These are phyloP conservation scores for Naegleria fowleri DNA, from an alignment of 208 protist species.

Conservation along the genomic window DNA sequence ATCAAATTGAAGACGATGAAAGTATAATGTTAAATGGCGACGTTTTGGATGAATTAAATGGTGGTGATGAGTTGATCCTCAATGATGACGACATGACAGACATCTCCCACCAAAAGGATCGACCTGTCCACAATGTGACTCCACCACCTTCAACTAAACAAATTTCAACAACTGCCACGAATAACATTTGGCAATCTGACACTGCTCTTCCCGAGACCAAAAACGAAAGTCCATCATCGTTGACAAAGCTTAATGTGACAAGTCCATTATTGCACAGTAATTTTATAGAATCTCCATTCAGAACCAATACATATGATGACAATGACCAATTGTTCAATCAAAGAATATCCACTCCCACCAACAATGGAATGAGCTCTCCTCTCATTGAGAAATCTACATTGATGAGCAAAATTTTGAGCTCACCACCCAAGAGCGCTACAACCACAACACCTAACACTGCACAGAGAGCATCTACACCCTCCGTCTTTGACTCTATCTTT, in stretches of 20 bases:
- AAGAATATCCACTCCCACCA: not conserved
- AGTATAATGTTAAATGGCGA: not conserved
- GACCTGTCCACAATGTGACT: not conserved
- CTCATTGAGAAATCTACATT: not conserved
- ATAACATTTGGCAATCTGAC: not conserved
- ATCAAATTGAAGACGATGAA: not conserved
- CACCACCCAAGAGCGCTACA: not conserved
- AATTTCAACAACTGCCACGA: not conserved
- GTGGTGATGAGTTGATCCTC: not conserved
- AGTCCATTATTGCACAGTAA: not conserved
- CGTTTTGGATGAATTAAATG: not conserved
- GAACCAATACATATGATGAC: not conserved
- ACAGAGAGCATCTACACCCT: not conserved
- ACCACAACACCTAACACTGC: no score
- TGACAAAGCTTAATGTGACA: not conserved
- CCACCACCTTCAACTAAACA: not conserved
- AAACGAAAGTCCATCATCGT: not conserved
- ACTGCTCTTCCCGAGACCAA: not conserved
- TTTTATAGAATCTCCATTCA: not conserved
- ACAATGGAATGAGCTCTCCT: not conserved
- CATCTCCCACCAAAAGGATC: not conserved
- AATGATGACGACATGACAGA: not conserved
- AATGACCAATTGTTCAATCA: not conserved
- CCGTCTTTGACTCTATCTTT: not conserved
- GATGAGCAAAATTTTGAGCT: not conserved